Evolutionary conservation across 148 eudicot genomes (phyloP), one percentile per base, ranked within the genome.

Genomic region (Talinum fruticosum): DNA sequence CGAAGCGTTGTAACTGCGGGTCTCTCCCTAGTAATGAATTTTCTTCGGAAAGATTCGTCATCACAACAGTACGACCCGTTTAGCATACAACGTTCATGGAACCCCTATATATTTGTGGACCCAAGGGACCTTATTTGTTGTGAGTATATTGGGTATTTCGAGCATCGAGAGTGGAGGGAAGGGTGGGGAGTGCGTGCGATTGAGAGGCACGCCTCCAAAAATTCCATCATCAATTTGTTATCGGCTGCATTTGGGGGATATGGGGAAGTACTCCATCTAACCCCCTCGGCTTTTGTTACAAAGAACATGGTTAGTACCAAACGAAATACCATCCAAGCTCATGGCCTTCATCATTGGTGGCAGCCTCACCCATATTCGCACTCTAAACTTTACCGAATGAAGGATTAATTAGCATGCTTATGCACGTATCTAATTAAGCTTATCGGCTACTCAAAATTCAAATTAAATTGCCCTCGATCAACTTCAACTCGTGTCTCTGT

Each of bases 1-100:
- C 75, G 67, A 6, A 90, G 90, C 34, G 77, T 86, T 21, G 24
- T 86, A 33, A 92, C 89, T 0, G 96, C 91, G 1, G 95, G 89
- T 18, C 57, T 90, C 6, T 85, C 92, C 2, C 76, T 72, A 21
- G 79, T 82, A 0, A 51, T 84, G 1, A 81, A 83, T 14, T 41
- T 76, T 34, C 29, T 14, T 8, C 66, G 23, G 1, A 68, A 59
- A 23, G 78, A 13, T n/a, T 8, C 32, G 21, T 13, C 38, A 26
- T 15, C 61, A 67, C 66, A 44, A 32, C 77, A 78, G 57, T 34
- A 78, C 62, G 86, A 78, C 75, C 80, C 82, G 6, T 85, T 83
- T 72, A 45, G 66, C 1, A 57, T 47, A 21, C 66, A 80, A 45
- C 13, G 71, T 23, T 44, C 78, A 15, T 86, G 88, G 88, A 71